Evolutionary conservation across 2,329 filamentous ascomycete genomes (phyloP), one percentile per base, ranked within the genome.

Genomic region (Cytospora piceae): DNA sequence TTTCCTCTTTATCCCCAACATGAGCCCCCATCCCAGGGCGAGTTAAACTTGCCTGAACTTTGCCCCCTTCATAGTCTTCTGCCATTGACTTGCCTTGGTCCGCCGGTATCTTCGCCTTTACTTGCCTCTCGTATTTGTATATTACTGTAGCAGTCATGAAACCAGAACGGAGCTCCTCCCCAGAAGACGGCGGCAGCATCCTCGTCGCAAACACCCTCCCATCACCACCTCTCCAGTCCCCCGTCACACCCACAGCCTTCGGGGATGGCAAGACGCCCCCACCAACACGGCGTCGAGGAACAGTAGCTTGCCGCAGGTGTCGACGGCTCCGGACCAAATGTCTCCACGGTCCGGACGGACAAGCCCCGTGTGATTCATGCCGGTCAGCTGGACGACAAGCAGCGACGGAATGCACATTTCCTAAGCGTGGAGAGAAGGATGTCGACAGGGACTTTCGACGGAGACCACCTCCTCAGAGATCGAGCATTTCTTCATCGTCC

Each of bases 251-350:
- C 1, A 60, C 51, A 20, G 54, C 54, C 31, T 17, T 51, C 29
- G 39, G n/a, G 31, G 34, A 57, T 49, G 51, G 24, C 31, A 64
- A 64, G 42, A 49, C 46, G 15, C 49, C 66, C 17, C 55, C 59
- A 24, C 60, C 62, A 24, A 52, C 65, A 11, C 63, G 66, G 9
- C 59, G 66, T 29, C 63, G 66, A 29, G 66, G 66, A 55, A 68
- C 66, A 15, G 66, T 68, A 20, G 67, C 67, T 12, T 68, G 67
- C 56, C 67, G 67, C 24, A 58, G 67, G n/a, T 68, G 67, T 62
- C 65, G 67, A 42, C 58, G 67, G 51, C 54, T 68, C 46, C 64
- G 67, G 61, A 68, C 67, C 24, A 68, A 68, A 61, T 68, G 67
- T 34, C 61, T 68, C 9, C 67, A 68, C 61, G 67, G 64, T 24